Conservation (phyloP, 2,329 filamentous ascomycete species). For the Diplodia corticola region DNA sequence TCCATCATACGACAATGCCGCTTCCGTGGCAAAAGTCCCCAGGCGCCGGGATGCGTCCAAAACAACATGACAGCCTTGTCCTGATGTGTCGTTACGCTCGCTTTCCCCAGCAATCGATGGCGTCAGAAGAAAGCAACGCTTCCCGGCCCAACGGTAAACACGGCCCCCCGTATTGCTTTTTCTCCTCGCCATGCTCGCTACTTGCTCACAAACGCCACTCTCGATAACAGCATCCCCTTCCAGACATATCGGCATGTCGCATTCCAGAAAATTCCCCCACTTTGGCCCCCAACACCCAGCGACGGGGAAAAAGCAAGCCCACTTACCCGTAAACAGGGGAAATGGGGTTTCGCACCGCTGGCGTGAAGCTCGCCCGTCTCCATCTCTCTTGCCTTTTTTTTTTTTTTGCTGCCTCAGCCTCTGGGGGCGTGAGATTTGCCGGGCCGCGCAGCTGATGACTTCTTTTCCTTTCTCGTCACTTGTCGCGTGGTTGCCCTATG, state of each 20-base stretch:
- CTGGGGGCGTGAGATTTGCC: not conserved
- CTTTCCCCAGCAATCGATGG: not conserved
- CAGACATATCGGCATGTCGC: conserved; percentile 4
- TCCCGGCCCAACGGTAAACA: not conserved
- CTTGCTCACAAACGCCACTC: not conserved
- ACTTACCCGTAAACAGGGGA: not conserved
- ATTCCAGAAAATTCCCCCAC: conserved; percentile 6
- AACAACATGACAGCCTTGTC: not conserved
- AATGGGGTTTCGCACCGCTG: not conserved
- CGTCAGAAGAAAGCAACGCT: not conserved
- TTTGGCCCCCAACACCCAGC: not conserved
- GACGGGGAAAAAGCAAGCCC: not conserved
- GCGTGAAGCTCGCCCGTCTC: not conserved
- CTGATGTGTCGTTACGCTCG: not conserved
- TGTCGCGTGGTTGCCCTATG: not conserved
- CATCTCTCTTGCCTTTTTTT: not conserved
- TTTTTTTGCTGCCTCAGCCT: not conserved
- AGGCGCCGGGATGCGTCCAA: not conserved
- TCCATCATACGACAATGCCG: not conserved
- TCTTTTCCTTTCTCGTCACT: not conserved
- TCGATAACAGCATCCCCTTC: conserved; percentile 12
- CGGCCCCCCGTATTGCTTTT: not conserved
- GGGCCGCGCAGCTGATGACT: not conserved
- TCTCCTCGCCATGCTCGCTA: not conserved
- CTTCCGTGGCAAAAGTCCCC: not conserved